Evolutionary conservation across 2,329 filamentous ascomycete species (phyloP).

Genomic region (Byssothecium circinans): DNA sequence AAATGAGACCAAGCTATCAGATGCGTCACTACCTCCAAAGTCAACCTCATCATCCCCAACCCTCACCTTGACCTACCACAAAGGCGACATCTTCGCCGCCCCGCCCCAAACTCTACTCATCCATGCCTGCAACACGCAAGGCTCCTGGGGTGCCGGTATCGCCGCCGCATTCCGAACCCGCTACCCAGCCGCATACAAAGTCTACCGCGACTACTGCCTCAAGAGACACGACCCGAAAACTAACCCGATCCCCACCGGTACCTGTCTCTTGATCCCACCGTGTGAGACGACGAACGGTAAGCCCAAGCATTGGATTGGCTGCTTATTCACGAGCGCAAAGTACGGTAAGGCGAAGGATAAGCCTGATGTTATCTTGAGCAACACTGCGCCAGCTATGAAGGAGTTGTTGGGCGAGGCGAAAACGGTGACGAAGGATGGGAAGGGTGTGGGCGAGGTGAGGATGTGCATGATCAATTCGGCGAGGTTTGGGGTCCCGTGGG

Average conservation of each 20-base stretch:
- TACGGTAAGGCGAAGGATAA: slow-evolving; percentile 52
- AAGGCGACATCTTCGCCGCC: slow-evolving; percentile 57
- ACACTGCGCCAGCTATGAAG: slow-evolving; percentile 53
- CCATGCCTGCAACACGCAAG: slow-evolving; percentile 63
- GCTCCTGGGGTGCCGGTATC: slow-evolving; percentile 62
- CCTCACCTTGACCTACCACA: slow-evolving; percentile 23
- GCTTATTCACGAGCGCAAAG: slow-evolving; percentile 58
- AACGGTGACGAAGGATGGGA: slow-evolving; percentile 22
- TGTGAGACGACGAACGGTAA: slow-evolving; percentile 40
- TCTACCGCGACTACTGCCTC: slow-evolving; percentile 54
- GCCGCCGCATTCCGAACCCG: slow-evolving; percentile 53
- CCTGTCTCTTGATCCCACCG: slow-evolving; percentile 57
- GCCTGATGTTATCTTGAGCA: slow-evolving; percentile 49
- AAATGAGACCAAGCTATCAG: not conserved
- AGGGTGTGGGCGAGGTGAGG: slow-evolving; percentile 43
- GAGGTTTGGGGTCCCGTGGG: slow-evolving; percentile 59
- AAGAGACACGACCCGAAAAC: slow-evolving; percentile 21
- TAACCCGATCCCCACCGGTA: slow-evolving; percentile 45
- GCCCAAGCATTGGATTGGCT: slow-evolving; percentile 57
- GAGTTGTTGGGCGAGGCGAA: slow-evolving; percentile 52
- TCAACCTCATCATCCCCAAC: not conserved
- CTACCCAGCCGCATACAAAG: slow-evolving; percentile 55
- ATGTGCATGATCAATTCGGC: slow-evolving; percentile 62
- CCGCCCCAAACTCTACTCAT: slow-evolving; percentile 55
- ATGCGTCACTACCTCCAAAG: not conserved